Percentiles rank a stretch among this genome's conserved stretches.
Evolutionary conservation across 2,329 filamentous ascomycete species (phyloP).

Genomic region (Sarocladiaceae sp.): DNA sequence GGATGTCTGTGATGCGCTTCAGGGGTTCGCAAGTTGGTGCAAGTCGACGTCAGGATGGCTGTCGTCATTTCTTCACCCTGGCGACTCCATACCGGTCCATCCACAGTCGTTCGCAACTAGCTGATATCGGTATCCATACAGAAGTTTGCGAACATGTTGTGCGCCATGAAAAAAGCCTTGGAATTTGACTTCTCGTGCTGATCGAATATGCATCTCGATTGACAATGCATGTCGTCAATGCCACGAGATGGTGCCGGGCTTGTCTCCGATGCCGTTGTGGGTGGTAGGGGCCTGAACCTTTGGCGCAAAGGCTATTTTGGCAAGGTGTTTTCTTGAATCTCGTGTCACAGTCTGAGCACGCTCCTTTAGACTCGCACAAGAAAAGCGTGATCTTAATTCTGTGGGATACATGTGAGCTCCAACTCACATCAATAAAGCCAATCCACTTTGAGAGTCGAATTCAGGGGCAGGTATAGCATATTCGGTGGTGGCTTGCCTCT

Average conservation of each 20-base stretch:
- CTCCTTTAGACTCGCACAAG: background rate
- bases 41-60: background rate
- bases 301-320: background rate
- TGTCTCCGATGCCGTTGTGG: background rate
- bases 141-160: too few relatives aligned
- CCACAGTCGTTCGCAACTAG: background rate
- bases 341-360: background rate
- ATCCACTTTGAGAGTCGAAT: too few relatives aligned
- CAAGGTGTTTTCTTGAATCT: background rate
- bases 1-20: background rate
- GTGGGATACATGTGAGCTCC: too few relatives aligned
- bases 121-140: too few relatives aligned
- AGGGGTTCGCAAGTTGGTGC: background rate
- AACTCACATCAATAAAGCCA: too few relatives aligned
- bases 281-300: background rate
- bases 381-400: background rate
- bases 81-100: background rate
- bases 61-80: too few relatives aligned
- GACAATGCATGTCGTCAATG: too few relatives aligned
- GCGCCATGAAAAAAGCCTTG: too few relatives aligned
- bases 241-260: background rate
- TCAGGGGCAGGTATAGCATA: too few relatives aligned
- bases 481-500: too few relatives aligned
- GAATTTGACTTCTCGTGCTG: background rate
- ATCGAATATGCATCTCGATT: background rate